A percentile compares a stretch with the other conserved stretches of the same genome.
These are phyloP conservation scores for Colletotrichum phormii DNA, from an alignment of 2,329 filamentous ascomycete genomes.

Conservation along the genomic window DNA sequence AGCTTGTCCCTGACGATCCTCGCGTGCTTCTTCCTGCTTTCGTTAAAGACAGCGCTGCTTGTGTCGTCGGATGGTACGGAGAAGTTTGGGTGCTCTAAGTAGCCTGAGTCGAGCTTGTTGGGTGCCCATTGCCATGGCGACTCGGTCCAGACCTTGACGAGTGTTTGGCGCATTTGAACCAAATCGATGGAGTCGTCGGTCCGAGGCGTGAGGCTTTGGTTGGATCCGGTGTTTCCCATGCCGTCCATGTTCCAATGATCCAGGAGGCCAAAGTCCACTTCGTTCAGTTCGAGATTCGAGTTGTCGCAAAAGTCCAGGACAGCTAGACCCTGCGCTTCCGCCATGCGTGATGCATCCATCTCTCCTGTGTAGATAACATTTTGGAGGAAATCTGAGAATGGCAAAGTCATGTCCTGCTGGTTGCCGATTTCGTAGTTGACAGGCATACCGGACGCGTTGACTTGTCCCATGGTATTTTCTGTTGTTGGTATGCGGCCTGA, in stretches of 20 bases:
- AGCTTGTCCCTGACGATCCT: slow-evolving; percentile 57
- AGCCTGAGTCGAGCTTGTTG: slow-evolving; percentile 55
- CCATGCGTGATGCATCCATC: slow-evolving; percentile 46
- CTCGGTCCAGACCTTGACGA: slow-evolving; percentile 62
- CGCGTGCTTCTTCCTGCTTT: slow-evolving; percentile 50
- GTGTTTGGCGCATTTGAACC: slow-evolving; percentile 57
- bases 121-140: slow-evolving; percentile 65
- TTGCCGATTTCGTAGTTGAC: slow-evolving; percentile 32
- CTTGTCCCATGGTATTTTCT: slow-evolving; percentile 47
- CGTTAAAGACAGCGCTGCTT: slow-evolving; percentile 51
- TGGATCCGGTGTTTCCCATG: slow-evolving; percentile 42
- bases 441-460: slow-evolving; percentile 33
- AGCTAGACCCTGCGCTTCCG: slow-evolving; percentile 53
- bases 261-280: slow-evolving; percentile 63
- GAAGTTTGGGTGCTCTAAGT: slow-evolving; percentile 57
- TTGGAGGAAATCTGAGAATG: slow-evolving; percentile 63
- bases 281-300: slow-evolving; percentile 61
- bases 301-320: slow-evolving; percentile 64
- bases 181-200: slow-evolving; percentile 56
- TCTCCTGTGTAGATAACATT: slow-evolving; percentile 63
- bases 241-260: slow-evolving; percentile 61
- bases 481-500: slow-evolving; percentile 49
- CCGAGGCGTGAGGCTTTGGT: slow-evolving; percentile 42
- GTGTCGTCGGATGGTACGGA: slow-evolving; percentile 55
- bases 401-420: slow-evolving; percentile 40